Evolutionary conservation across 169 alveolate species (phyloP), one percentile per base, ranked within the genome.

Genomic region (Miamiensis avidus): DNA sequence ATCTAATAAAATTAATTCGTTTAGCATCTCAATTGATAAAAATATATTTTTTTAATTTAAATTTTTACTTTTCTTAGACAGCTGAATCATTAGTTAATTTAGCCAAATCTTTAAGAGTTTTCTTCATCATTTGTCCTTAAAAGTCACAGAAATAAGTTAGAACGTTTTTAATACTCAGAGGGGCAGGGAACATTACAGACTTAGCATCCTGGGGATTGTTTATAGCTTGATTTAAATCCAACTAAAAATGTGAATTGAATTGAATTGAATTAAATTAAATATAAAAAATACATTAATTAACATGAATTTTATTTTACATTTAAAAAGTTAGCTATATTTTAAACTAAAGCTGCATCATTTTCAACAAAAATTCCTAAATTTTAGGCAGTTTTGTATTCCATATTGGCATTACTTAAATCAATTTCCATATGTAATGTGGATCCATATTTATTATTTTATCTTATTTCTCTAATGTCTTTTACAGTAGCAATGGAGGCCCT

Each of bases 281-380:
- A n/a, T n/a, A n/a, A n/a, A n/a, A n/a, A n/a, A n/a, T n/a, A n/a
- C n/a, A n/a, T n/a, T n/a, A n/a, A n/a, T n/a, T n/a, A n/a, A n/a
- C n/a, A n/a, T n/a, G n/a, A n/a, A n/a, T n/a, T n/a, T n/a, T n/a
- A n/a, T n/a, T n/a, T n/a, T n/a, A n/a, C n/a, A n/a, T n/a, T n/a
- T n/a, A n/a, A n/a, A n/a, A n/a, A 29, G 29, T 88, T 29, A 0
- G 89, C 85, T 11, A 89, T 75, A 28, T 78, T 69, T 29, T 75
- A 77, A 25, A 93, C 93, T 26, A 90, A 83, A 49, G 76, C 64
- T 11, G 33, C 75, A 29, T 69, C 69, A 76, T 93, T 93, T 75
- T 88, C 76, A 1, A 94, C 91, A 76, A 83, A 93, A 6, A 93
- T 74, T 26, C 93, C 96, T 29, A 93, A 64, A 82, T 93, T 93